Conservation (phyloP, 2,329 filamentous ascomycete genomes). For the Coniochaeta hoffmannii region DNA sequence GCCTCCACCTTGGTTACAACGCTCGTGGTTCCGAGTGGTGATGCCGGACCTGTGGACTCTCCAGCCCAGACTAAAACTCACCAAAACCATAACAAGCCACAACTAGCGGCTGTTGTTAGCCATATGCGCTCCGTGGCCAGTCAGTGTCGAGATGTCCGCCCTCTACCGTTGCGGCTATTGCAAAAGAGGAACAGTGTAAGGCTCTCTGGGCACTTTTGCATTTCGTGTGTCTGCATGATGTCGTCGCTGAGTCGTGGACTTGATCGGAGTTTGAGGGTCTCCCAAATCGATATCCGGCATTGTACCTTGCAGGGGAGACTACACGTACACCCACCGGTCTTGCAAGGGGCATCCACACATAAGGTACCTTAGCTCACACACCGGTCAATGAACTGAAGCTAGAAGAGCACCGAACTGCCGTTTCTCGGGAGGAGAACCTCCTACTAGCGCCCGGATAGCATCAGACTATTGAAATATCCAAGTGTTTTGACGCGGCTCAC, state of each 20-base stretch:
- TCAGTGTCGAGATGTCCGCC: background rate
- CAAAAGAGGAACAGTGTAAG: background rate
- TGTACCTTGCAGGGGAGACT: background rate
- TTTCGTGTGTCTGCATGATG: background rate
- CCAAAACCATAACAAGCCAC: background rate
- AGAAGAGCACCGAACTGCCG: background rate
- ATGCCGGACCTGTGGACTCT: no score
- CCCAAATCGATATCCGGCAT: background rate
- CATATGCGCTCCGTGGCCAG: background rate
- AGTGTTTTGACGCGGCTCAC: background rate
- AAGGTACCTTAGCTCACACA: no score
- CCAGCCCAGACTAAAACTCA: background rate
- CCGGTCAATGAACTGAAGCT: background rate
- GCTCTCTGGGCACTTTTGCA: background rate
- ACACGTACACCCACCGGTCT: background rate
- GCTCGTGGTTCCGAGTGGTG: background rate
- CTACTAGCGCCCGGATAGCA: background rate
- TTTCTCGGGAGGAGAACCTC: background rate
- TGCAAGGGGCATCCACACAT: background rate
- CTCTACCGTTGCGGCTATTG: background rate
- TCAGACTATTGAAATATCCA: background rate
- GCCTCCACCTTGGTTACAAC: background rate
- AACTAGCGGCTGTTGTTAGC: background rate
- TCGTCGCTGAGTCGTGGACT: background rate
- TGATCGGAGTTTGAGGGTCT: background rate